Base-by-base conservation (phyloP, 2,329 filamentous ascomycete genomes). In the Sporothrix protearum region DNA sequence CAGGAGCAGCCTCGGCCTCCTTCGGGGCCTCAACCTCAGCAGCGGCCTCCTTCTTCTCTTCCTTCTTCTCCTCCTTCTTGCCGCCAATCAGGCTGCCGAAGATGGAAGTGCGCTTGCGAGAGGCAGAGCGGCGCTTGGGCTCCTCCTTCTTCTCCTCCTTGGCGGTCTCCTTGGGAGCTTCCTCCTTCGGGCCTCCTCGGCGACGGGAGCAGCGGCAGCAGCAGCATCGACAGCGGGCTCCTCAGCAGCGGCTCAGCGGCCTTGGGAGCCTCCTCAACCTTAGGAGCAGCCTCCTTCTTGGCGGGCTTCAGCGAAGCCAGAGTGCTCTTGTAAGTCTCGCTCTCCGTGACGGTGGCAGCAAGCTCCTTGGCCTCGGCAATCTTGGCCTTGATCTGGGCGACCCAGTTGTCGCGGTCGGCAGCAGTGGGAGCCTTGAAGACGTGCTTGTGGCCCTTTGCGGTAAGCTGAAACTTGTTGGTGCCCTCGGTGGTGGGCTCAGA, bases 361-460 rank as follows among this genome's bases (percentile, higher is more conserved):
- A 92, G 84, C 77, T 91, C 91, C 87, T 96, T 96, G 78, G 93
- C 94, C 84, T 97, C 93, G 68, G 89, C 87, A 69, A 92, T 88
- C 86, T 94, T 93, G 78, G 87, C 83, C 88, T 96, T 94, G 77
- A 97, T 81, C 78, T 94, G 91, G 74, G 89, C 84, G 78, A 97
- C 88, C 96, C 96, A 98, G 87, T 92, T 93, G 82, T 97, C 93
- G 80, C 95, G 94, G 84, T 97, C 94, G 73, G 88, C 84, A 66
- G 87, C 78, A 78, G 79, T 90, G 77, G 85, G 78, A 72, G 95
- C 93, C 88, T 97, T 95, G 87, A 99, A 97, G 73, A 88, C 88
- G 87, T 97, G 94, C 89, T 97, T 97, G 84, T 96, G 91, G 77
- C 91, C 92, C 82, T 91, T 90, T 79, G 92, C 83, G 80, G 91